Conservation (phyloP, 345 rosid species). For the Lumnitzera littorea region DNA sequence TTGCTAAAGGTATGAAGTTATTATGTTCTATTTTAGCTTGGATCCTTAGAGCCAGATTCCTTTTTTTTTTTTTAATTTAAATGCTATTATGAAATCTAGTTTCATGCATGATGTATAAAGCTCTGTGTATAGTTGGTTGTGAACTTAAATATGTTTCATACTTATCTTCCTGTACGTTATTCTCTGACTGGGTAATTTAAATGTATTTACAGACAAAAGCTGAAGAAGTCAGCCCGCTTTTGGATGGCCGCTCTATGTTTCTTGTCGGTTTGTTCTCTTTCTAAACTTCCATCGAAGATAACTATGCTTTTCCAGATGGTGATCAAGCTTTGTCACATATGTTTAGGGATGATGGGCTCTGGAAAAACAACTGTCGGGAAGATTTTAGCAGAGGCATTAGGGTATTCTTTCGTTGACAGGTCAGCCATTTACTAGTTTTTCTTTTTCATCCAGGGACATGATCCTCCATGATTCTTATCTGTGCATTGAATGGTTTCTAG, state of each 20-base stretch:
- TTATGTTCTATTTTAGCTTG: neutral
- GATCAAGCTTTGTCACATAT: conserved; percentile 1
- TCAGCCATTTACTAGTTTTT: conserved; percentile 6
- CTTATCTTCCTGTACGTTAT: neutral
- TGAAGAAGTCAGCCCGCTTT: conserved; percentile 17
- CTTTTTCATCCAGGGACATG: too few species aligned
- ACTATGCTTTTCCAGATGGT: neutral
- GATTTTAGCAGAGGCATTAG: conserved; percentile 31
- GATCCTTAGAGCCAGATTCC: neutral
- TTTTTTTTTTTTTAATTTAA: too few species aligned
- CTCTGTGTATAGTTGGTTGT: too few species aligned
- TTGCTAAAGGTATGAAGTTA: conserved; percentile 23
- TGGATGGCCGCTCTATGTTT: conserved; percentile 30
- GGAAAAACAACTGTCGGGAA: conserved; percentile 46
- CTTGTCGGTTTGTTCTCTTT: conserved; percentile 40
- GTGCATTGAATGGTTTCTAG: too few species aligned
- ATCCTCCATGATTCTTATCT: too few species aligned
- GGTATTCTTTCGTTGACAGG: conserved; percentile 42
- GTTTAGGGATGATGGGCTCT: conserved; percentile 50
- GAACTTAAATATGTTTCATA: neutral
- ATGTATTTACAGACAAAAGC: conserved; percentile 26
- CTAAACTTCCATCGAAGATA: neutral
- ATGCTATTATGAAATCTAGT: conserved; percentile 1
- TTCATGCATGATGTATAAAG: neutral
- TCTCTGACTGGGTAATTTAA: neutral